These are phyloP conservation scores for Nigrospora osmanthi DNA, from an alignment of 2,329 filamentous ascomycete genomes.

Conservation along the genomic window DNA sequence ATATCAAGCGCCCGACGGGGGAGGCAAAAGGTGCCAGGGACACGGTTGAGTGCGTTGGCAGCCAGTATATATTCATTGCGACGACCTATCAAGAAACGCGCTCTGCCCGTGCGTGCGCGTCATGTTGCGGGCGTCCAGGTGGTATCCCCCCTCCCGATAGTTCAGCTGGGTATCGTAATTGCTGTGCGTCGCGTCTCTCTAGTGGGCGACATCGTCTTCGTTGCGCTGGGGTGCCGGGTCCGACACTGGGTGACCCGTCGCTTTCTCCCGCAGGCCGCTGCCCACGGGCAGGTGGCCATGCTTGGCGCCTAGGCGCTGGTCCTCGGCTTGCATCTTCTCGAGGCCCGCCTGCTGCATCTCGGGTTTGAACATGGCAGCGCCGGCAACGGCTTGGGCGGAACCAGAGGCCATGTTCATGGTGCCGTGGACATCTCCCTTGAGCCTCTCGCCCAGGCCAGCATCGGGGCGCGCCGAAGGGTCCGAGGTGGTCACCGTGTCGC, in stretches of 20 bases:
- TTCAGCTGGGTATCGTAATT: too few relatives aligned
- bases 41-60: too few relatives aligned
- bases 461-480: slow-evolving; percentile 12
- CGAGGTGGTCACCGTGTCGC: slow-evolving; percentile 7
- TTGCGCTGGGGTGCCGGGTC: background rate
- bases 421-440: slow-evolving; percentile 14
- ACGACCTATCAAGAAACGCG: too few relatives aligned
- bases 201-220: too few relatives aligned
- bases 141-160: too few relatives aligned
- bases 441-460: slow-evolving; percentile 12
- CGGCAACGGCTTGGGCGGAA: slow-evolving; percentile 12
- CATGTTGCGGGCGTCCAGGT: too few relatives aligned
- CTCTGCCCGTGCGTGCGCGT: too few relatives aligned
- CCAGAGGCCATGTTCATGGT: slow-evolving; percentile 11
- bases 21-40: too few relatives aligned
- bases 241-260: slow-evolving; percentile 1
- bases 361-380: slow-evolving; percentile 10
- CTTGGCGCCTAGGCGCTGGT: slow-evolving; percentile 14
- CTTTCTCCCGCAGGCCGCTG: slow-evolving; percentile 4
- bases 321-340: slow-evolving; percentile 15
- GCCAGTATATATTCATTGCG: too few relatives aligned
- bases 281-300: slow-evolving; percentile 14
- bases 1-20: too few relatives aligned
- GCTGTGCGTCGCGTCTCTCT: too few relatives aligned
- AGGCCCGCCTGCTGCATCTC: slow-evolving; percentile 12